phyloP scores from a whole-genome alignment of 768 basidiomycete species.

The Rhizopogon roseolus region DNA sequence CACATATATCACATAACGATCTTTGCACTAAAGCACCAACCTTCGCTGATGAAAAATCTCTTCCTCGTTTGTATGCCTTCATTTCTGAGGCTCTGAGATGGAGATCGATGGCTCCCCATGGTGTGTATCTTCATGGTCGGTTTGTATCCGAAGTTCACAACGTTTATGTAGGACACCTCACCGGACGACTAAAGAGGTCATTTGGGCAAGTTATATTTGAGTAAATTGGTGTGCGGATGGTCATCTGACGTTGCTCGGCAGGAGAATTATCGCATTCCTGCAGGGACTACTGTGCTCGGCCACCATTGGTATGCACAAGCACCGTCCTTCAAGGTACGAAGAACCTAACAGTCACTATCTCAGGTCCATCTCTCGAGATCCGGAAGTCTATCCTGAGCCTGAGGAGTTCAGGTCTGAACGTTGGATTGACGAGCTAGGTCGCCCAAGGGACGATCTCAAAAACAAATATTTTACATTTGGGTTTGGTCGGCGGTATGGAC shows the following conservation, averaged over 20 bases:
- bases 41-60: conserved; percentile 21
- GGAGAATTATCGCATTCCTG: conserved; percentile 17
- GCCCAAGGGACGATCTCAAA: conserved; percentile 42
- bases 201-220: not conserved
- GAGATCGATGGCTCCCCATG: conserved; percentile 20
- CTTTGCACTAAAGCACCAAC: conserved; percentile 19
- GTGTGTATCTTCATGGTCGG: conserved; percentile 1
- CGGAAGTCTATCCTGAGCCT: conserved; percentile 25
- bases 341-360: not conserved
- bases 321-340: not conserved
- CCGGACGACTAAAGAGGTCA: not conserved
- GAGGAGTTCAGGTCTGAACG: conserved; percentile 52
- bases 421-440: conserved; percentile 43
- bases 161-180: not conserved
- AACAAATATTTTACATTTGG: conserved; percentile 48
- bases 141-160: not conserved
- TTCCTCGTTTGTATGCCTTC: conserved; percentile 26
- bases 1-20: not conserved
- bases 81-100: conserved; percentile 26
- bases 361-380: conserved; percentile 11
- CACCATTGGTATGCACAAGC: conserved; percentile 12
- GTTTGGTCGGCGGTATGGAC: conserved; percentile 39
- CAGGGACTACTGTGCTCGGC: conserved; percentile 13
- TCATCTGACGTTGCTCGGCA: conserved; percentile 9
- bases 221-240: not conserved